These are phyloP conservation scores for Exophiala sp. DNA, from an alignment of 2,329 filamentous ascomycete genomes.

Conservation along the genomic window DNA sequence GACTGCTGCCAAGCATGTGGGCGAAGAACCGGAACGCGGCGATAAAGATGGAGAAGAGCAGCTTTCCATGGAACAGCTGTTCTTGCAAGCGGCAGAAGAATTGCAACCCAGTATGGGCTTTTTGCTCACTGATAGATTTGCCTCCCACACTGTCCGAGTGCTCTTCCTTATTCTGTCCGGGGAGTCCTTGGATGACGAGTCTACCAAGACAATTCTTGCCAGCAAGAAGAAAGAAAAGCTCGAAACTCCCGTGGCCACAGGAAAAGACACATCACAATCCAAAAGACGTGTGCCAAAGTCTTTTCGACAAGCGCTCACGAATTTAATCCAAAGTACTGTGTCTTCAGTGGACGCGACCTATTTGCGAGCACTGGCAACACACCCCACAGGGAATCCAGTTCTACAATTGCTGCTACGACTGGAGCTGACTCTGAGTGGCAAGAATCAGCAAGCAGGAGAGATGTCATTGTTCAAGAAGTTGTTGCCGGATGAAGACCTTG, in stretches of 20 bases:
- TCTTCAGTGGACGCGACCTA: slow-evolving; percentile 73
- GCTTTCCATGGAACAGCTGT: slow-evolving; percentile 76
- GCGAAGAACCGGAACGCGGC: slow-evolving; percentile 49
- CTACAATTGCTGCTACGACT: slow-evolving; percentile 87
- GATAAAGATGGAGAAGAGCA: slow-evolving; percentile 45
- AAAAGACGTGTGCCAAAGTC: slow-evolving; percentile 67
- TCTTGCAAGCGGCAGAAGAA: slow-evolving; percentile 79
- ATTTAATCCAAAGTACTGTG: slow-evolving; percentile 76
- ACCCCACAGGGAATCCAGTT: slow-evolving; percentile 86
- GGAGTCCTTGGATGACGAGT: slow-evolving; percentile 67
- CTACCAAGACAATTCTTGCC: slow-evolving; percentile 71
- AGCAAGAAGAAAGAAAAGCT: slow-evolving; percentile 91
- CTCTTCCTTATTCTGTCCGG: slow-evolving; percentile 83
- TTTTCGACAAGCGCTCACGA: slow-evolving; percentile 72
- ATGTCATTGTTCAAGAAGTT: slow-evolving; percentile 71
- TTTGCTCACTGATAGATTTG: slow-evolving; percentile 81
- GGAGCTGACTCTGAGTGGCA: slow-evolving; percentile 71
- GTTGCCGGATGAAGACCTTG: slow-evolving; percentile 73
- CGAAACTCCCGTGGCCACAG: slow-evolving; percentile 55
- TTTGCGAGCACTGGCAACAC: slow-evolving; percentile 77
- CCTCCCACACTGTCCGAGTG: slow-evolving; percentile 84
- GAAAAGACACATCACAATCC: slow-evolving; percentile 44
- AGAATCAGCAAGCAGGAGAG: slow-evolving; percentile 61
- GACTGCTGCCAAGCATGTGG: slow-evolving; percentile 73
- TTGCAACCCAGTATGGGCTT: slow-evolving; percentile 80